A percentile compares a stretch with the other conserved stretches of the same genome.
phyloP scores from a whole-genome alignment of 2,329 filamentous ascomycete species.

The Calycina herbarum region DNA sequence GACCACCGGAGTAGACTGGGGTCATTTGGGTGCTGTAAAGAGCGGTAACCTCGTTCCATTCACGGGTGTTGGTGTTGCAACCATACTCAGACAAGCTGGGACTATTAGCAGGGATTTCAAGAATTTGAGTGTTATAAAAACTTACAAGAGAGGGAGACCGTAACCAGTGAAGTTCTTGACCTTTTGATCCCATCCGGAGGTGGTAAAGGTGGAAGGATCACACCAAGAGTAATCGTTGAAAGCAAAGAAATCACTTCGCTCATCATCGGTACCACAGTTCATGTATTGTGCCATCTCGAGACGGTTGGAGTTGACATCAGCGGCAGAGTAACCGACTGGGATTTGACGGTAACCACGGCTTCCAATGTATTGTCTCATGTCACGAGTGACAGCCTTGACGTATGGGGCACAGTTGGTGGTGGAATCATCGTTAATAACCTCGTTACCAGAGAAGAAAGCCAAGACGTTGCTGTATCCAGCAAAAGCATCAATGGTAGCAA shows the following conservation, averaged over 20 bases:
- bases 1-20: constrained; percentile 86
- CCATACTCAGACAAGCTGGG: constrained; percentile 78
- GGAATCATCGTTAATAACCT: constrained; percentile 56
- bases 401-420: constrained; percentile 54
- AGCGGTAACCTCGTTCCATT: constrained; percentile 76
- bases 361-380: constrained; percentile 55
- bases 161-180: constrained; percentile 67
- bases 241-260: constrained; percentile 66
- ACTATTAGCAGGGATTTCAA: constrained; percentile 15
- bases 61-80: constrained; percentile 77
- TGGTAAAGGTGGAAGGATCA: constrained; percentile 57
- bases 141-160: constrained; percentile 58
- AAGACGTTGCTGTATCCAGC: constrained; percentile 67
- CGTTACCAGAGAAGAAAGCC: constrained; percentile 62
- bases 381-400: constrained; percentile 59
- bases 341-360: constrained; percentile 49
- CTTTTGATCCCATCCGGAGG: constrained; percentile 68
- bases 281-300: constrained; percentile 69
- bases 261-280: constrained; percentile 69
- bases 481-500: constrained; percentile 70
- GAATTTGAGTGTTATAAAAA: neutral
- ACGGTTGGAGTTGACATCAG: constrained; percentile 69
- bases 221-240: constrained; percentile 70
- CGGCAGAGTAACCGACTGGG: constrained; percentile 60
- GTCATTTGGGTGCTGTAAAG: constrained; percentile 87